Percentiles rank a stretch among this genome's conserved stretches.
Evolutionary conservation across 2,329 filamentous ascomycete species (phyloP).

Genomic region (Fusarium sp.): DNA sequence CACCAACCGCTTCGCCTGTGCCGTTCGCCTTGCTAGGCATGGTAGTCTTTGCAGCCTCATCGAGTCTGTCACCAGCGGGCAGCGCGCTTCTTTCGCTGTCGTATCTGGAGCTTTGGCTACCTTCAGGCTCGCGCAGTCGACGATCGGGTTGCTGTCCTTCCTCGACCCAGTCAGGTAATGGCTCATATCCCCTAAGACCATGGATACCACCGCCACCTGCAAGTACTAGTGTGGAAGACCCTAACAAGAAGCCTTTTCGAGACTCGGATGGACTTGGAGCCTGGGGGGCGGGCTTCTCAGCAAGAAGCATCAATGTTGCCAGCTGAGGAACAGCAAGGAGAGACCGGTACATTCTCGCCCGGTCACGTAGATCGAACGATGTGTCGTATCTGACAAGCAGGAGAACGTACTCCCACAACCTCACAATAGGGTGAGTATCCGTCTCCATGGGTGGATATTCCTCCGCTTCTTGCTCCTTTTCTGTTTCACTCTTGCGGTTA

Average conservation of each 20-base stretch:
- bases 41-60: slow-evolving; percentile 60
- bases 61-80: slow-evolving; percentile 72
- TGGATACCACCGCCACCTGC: slow-evolving; percentile 79
- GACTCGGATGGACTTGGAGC: slow-evolving; percentile 89
- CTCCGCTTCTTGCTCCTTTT: slow-evolving; percentile 51
- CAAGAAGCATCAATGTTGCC: slow-evolving; percentile 88
- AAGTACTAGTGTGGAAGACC: slow-evolving; percentile 86
- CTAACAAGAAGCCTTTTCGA: slow-evolving; percentile 80
- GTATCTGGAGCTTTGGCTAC: slow-evolving; percentile 46
- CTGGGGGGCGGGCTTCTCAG: slow-evolving; percentile 93
- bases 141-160: slow-evolving; percentile 83
- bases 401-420: slow-evolving; percentile 86
- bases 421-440: slow-evolving; percentile 72
- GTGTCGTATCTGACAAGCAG: slow-evolving; percentile 91
- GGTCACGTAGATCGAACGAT: slow-evolving; percentile 93
- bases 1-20: slow-evolving; percentile 62
- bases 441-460: slow-evolving; percentile 48
- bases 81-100: slow-evolving; percentile 52
- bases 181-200: slow-evolving; percentile 80
- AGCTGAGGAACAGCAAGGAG: slow-evolving; percentile 87
- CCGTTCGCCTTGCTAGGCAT: slow-evolving; percentile 62
- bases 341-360: slow-evolving; percentile 86
- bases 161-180: slow-evolving; percentile 85
- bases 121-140: slow-evolving; percentile 72
- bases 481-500: slow-evolving; percentile 67